These are phyloP conservation scores for Penicillium taxi DNA, from an alignment of 495 filamentous ascomycete species.

Conservation along the genomic window DNA sequence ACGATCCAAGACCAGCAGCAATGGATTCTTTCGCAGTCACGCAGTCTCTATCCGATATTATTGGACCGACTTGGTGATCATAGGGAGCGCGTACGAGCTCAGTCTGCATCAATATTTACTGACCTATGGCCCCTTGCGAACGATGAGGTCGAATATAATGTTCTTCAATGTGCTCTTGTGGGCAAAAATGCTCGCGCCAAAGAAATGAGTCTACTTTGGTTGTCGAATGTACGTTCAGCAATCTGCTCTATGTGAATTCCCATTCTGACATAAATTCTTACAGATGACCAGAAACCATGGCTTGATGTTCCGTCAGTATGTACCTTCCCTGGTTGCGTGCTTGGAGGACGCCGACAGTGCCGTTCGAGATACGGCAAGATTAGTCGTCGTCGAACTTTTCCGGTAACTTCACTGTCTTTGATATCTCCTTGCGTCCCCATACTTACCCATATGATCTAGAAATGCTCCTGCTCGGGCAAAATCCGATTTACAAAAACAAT, in stretches of 20 bases:
- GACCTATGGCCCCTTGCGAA: conserved; percentile 60
- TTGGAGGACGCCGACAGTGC: conserved; percentile 82
- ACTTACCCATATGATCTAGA: conserved; percentile 29
- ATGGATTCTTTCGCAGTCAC: conserved; percentile 54
- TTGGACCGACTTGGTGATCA: conserved; percentile 82
- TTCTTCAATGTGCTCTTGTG: conserved; percentile 68
- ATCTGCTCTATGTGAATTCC: conserved; percentile 1
- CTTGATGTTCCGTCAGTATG: conserved; percentile 73
- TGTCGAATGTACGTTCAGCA: conserved; percentile 50
- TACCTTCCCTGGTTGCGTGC: conserved; percentile 71
- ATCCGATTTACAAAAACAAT: conserved; percentile 74
- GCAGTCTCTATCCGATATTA: conserved; percentile 60
- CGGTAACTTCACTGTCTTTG: conserved; percentile 43
- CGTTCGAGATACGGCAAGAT: conserved; percentile 77
- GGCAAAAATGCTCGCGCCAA: conserved; percentile 77
- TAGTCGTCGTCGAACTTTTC: conserved; percentile 76
- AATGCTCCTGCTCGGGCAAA: conserved; percentile 77
- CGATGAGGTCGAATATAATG: conserved; percentile 66
- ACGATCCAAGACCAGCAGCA: conserved; percentile 69
- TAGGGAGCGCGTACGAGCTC: conserved; percentile 67
- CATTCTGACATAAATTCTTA: conserved; percentile 5
- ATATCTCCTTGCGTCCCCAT: background rate
- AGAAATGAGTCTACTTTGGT: conserved; percentile 75
- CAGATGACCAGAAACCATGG: conserved; percentile 72
- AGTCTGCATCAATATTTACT: conserved; percentile 63